Evolutionary conservation across 192 early-diverging fungal genomes (phyloP), one percentile per base, ranked within the genome.

Genomic region (Radiomyces spectabilis): DNA sequence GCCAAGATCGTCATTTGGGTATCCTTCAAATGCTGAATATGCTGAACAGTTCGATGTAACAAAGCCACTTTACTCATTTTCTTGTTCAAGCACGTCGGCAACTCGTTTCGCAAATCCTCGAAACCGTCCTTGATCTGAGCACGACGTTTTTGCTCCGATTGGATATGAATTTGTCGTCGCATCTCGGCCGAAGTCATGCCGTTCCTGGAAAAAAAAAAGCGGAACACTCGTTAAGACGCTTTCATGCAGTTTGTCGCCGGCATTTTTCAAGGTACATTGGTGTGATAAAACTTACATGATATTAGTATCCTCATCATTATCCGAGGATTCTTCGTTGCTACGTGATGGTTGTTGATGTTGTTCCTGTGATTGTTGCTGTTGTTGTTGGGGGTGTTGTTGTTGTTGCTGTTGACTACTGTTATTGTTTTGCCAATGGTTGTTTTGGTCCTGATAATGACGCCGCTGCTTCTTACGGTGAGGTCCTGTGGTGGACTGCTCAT

Each of bases 11-110:
- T 62, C 44, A 68, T 51, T 65, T 64, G 66, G 29, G 57, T 69
- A 35, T 63, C 45, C 30, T 72, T 72, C 10, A 72, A 47, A 55
- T 72, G 70, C 42, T 68, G 57, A 52, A 72, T 72, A 55, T 72
- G 70, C 41, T 68, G 57, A 32, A 72, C 70, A 50, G 70, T 63
- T 44, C 59, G 58, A 44, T 68, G 66, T 27, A 68, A 57, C 2
- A 68, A 44, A 13, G 66, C 59, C 15, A 62, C 66, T 30, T 68
- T 68, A 30, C 59, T 62, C 66, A 68, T 68, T 41, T 62, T 68
- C 55, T 62, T 68, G 46, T 68, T 68, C 18, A 62, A 52, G 33
- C 59, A 61, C n/a, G 54, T 32, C 21, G 66, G 66, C 16, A 68
- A 49, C 39, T 68, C 59, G 31, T 25, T 61, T 30, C 66, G 60